phyloP scores from a whole-genome alignment of 148 eudicot genomes.

The Amaranthus palmeri region DNA sequence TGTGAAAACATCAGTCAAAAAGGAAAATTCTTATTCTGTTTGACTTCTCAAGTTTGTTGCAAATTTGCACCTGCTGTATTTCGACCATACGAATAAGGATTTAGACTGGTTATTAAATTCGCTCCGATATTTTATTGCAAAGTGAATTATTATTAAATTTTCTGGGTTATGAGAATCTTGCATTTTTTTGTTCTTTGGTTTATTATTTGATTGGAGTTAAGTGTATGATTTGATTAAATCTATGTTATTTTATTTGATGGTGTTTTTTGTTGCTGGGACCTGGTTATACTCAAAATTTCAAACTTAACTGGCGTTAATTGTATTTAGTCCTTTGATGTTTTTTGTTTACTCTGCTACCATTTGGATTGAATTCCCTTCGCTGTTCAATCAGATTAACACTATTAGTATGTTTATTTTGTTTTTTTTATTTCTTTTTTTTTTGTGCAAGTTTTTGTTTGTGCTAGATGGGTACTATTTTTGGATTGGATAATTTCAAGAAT shows the following conservation, averaged over 20 bases:
- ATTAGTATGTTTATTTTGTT: background rate
- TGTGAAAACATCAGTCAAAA: background rate
- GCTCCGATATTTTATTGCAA: background rate
- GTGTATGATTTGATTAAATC: background rate
- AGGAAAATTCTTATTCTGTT: background rate
- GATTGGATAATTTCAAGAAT: slow-evolving; percentile 2
- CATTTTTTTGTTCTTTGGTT: background rate
- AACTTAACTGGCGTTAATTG: background rate
- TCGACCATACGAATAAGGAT: background rate
- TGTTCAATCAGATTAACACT: background rate
- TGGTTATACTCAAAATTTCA: background rate
- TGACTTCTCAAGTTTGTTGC: slow-evolving; percentile 5
- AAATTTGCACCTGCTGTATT: background rate
- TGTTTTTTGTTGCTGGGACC: background rate
- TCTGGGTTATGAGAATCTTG: background rate
- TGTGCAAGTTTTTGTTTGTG: background rate
- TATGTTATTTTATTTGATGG: background rate
- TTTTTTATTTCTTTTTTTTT: background rate
- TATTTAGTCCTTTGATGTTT: background rate
- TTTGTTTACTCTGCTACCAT: background rate
- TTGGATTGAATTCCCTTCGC: background rate
- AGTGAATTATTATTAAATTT: background rate
- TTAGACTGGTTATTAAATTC: background rate
- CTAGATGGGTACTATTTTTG: background rate
- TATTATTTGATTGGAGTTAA: background rate